Evolutionary conservation across 495 filamentous ascomycete species (phyloP).

Genomic region (Aspergillus cavernicola): DNA sequence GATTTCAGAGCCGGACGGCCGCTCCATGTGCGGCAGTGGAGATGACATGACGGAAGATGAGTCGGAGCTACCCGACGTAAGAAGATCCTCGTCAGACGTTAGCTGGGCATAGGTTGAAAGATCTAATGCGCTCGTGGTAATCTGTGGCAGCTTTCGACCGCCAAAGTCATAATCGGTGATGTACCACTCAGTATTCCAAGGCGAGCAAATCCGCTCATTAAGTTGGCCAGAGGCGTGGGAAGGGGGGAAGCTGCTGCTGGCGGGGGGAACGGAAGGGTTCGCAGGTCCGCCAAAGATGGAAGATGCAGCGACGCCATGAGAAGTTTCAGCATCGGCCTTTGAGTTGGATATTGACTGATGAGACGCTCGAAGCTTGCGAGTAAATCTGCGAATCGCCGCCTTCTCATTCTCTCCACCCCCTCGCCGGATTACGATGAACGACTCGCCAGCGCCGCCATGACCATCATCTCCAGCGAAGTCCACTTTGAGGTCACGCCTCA

Average conservation of each 20-base stretch:
- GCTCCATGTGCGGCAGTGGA: conserved; percentile 49
- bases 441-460: conserved; percentile 67
- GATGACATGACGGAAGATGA: conserved; percentile 56
- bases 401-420: conserved; percentile 55
- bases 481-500: conserved; percentile 79
- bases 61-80: conserved; percentile 52
- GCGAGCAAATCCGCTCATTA: conserved; percentile 12
- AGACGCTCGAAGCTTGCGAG: conserved; percentile 20
- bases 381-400: conserved; percentile 51
- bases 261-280: conserved; percentile 8
- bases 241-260: conserved; percentile 19
- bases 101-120: conserved; percentile 66
- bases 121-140: conserved; percentile 76
- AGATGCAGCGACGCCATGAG: conserved; percentile 2
- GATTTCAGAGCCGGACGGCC: conserved; percentile 48
- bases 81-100: conserved; percentile 71
- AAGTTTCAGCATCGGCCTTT: not conserved
- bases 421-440: conserved; percentile 67
- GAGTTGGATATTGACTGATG: conserved; percentile 13
- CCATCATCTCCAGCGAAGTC: conserved; percentile 85
- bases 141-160: conserved; percentile 47
- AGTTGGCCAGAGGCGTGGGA: conserved; percentile 30
- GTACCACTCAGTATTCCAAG: conserved; percentile 52
- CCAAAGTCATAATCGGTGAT: conserved; percentile 55
- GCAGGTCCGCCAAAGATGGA: conserved; percentile 39